A percentile compares a stretch with the other conserved stretches of the same genome.
phyloP scores from a whole-genome alignment of 768 basidiomycete species.

The Xanthoconium purpureum region DNA sequence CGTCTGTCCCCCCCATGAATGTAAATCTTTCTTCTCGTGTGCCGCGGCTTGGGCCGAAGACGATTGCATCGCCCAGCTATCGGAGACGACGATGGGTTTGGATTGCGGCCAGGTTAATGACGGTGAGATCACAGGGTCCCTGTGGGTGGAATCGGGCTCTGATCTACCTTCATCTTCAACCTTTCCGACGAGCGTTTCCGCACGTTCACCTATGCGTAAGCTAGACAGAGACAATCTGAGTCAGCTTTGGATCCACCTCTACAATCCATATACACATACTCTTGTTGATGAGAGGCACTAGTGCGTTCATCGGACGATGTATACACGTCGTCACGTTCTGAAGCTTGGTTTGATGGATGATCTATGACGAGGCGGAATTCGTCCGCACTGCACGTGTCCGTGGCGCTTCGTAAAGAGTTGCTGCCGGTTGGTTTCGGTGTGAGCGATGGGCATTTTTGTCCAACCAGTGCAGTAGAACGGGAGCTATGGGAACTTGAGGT shows the following conservation, averaged over 20 bases:
- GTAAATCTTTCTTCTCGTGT: background rate
- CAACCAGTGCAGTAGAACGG: background rate
- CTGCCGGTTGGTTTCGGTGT: background rate
- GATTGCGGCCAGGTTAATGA: background rate
- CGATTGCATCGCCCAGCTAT: background rate
- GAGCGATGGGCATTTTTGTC: background rate
- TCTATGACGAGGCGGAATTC: background rate
- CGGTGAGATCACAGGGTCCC: too few relatives aligned
- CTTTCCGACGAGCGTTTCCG: too few relatives aligned
- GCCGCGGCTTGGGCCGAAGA: too few relatives aligned
- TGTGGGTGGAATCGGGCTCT: too few relatives aligned
- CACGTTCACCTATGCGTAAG: too few relatives aligned
- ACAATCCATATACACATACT: background rate
- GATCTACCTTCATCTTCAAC: too few relatives aligned
- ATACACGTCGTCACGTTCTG: background rate
- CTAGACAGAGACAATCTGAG: too few relatives aligned
- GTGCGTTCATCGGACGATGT: background rate
- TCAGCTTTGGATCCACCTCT: background rate
- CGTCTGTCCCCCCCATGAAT: background rate
- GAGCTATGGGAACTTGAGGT: background rate
- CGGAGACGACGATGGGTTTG: background rate
- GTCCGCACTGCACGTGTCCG: background rate
- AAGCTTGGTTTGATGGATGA: background rate
- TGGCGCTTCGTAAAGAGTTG: background rate
- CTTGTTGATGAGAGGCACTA: background rate